Evolutionary conservation across 768 basidiomycete species (phyloP), one percentile per base, ranked within the genome.

Genomic region (Leccinum subgranulosum): DNA sequence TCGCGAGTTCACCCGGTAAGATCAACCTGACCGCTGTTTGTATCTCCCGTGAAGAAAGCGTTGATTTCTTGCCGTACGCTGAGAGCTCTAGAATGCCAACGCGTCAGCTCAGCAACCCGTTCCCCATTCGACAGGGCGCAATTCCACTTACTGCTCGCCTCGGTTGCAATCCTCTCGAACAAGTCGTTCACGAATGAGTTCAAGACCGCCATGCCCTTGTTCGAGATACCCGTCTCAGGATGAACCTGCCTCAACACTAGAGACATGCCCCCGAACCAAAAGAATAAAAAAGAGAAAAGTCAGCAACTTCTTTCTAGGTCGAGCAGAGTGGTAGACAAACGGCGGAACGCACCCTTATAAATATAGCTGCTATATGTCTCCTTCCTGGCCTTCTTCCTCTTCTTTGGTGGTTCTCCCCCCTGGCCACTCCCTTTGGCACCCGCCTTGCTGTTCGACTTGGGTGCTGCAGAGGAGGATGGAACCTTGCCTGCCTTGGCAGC

Each of bases 191-290:
- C 83, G 63, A 84, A 84, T 53, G 83, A 84, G 77, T 84, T 81
- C 55, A 82, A 72, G 63, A 84, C 76, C 52, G 77, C 74, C 81
- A 84, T 82, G 25, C 78, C 80, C 73, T 84, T 85, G 79, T 83
- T 86, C 60, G 85, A 86, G 75, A 87, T 85, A 74, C 85, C 85
- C 59, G 84, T 86, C 69, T 86, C 86, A 52, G 86, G 86, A 77
- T 87, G 86, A 60, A 87, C 86, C 75, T 87, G 86, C 75, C 80
- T 86, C 67, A 87, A 75, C 64, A 86, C 86, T 61, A 34, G 12
- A 28, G 1, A 11, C 17, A 47, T 23, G 25, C 15, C 3, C 41
- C 11, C 23, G 6, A 5, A 6, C 2, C 21, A 25, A 6, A 19
- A 19, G 11, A 43, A 12, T 23, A 23, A 10, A 34, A 4, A 34